phyloP scores from a whole-genome alignment of 2,329 filamentous ascomycete genomes.

The Fusarium protoensiforme region DNA sequence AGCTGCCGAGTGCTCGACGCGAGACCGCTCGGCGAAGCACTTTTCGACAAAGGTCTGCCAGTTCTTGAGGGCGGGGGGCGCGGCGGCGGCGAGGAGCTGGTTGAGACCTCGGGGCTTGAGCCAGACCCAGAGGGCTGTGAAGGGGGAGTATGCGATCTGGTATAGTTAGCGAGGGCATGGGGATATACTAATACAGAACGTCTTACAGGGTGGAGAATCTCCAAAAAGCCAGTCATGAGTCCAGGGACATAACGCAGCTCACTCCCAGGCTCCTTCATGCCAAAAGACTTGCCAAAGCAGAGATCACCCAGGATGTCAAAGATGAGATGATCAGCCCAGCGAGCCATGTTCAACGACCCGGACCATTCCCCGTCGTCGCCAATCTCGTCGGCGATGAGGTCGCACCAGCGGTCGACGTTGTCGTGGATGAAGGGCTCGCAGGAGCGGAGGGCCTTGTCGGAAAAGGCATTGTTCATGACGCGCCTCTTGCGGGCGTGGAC shows the following conservation, averaged over 20 bases:
- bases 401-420: conserved; percentile 29
- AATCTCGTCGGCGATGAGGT: conserved; percentile 21
- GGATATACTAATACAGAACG: accelerated
- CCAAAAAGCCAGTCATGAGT: conserved; percentile 27
- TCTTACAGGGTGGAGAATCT: conserved; percentile 23
- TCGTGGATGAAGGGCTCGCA: conserved; percentile 20
- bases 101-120: conserved; percentile 40
- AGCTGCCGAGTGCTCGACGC: conserved; percentile 2
- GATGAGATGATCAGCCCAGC: conserved; percentile 33
- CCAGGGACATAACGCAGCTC: conserved; percentile 27
- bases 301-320: conserved; percentile 38
- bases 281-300: conserved; percentile 35
- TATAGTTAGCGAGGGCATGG: not conserved
- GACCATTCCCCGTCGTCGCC: conserved; percentile 3
- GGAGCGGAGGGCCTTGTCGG: conserved; percentile 30
- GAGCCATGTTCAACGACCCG: conserved; percentile 24
- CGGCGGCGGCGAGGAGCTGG: conserved; percentile 22
- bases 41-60: conserved; percentile 35
- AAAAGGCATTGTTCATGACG: conserved; percentile 31
- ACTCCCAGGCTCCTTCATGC: conserved; percentile 27
- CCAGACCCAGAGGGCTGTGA: conserved; percentile 37
- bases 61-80: conserved; percentile 28
- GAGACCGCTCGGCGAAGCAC: conserved; percentile 28
- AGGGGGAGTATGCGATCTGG: conserved; percentile 36
- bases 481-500: conserved; percentile 32